These are phyloP conservation scores for Barnettozyma pratensis DNA, from an alignment of 805 yeast genomes.

Conservation along the genomic window DNA sequence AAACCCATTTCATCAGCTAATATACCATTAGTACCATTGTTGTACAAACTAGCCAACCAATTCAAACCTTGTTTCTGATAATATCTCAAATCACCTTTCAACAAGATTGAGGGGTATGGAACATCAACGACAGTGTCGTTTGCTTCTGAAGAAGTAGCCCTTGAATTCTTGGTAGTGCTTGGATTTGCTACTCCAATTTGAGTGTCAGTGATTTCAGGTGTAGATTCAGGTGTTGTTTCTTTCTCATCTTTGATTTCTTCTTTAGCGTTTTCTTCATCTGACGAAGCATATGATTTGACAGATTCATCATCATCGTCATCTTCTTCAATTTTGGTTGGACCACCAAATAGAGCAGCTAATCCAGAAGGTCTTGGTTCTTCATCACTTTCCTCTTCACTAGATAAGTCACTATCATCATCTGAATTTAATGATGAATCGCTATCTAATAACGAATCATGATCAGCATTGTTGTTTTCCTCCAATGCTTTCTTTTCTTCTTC, in stretches of 20 bases:
- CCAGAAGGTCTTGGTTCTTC: slow-evolving; percentile 22
- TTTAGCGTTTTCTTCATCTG: slow-evolving; percentile 19
- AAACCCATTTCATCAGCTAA: slow-evolving; percentile 99
- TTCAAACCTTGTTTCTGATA: slow-evolving; percentile 96
- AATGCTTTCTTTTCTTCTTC: slow-evolving; percentile 23
- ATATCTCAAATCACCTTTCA: slow-evolving; percentile 79
- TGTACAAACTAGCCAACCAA: slow-evolving; percentile 93
- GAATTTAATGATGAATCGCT: slow-evolving; percentile 30
- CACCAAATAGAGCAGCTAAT: slow-evolving; percentile 34
- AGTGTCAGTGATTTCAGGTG: slow-evolving; percentile 1
- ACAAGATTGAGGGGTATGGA: slow-evolving; percentile 61
- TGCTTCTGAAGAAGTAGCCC: slow-evolving; percentile 17
- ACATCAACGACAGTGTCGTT: slow-evolving; percentile 56
- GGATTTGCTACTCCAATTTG: background rate
- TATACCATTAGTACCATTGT: slow-evolving; percentile 91
- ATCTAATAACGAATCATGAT: slow-evolving; percentile 16
- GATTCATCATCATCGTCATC: slow-evolving; percentile 36
- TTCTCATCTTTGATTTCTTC: slow-evolving; percentile 13
- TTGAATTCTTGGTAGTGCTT: slow-evolving; percentile 10
- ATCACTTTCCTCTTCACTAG: slow-evolving; percentile 19
- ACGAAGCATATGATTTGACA: slow-evolving; percentile 25
- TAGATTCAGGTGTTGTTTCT: slow-evolving; percentile 21
- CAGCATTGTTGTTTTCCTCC: slow-evolving; percentile 23
- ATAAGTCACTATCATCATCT: slow-evolving; percentile 23
- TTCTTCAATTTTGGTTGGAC: slow-evolving; percentile 23